Percentiles rank a stretch among this genome's conserved stretches.
Conservation (phyloP, 768 basidiomycete genomes). For the Lactarius hengduanensis region DNA sequence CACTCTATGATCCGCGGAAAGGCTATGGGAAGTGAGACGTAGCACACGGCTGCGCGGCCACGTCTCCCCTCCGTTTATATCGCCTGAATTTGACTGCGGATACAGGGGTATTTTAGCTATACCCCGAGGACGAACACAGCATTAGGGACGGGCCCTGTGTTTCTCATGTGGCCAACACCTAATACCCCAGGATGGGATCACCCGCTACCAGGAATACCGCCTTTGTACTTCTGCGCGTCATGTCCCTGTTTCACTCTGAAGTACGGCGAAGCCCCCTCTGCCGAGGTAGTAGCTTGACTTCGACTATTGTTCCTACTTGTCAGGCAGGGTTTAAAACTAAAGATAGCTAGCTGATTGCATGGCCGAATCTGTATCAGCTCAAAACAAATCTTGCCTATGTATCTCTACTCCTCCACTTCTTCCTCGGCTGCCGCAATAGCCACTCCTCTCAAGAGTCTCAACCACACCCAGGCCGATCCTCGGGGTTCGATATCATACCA, state of each 20-base stretch:
- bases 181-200: neutral
- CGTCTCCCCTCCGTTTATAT: slow-evolving; percentile 3
- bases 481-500: slow-evolving; percentile 84
- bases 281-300: neutral
- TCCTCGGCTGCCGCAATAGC: slow-evolving; percentile 14
- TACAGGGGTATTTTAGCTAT: neutral
- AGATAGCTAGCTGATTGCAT: neutral
- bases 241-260: neutral
- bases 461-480: slow-evolving; percentile 67
- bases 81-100: neutral
- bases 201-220: neutral
- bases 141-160: no score
- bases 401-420: slow-evolving; percentile 13
- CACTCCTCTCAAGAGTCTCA: slow-evolving; percentile 54
- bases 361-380: neutral
- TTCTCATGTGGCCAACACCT: neutral
- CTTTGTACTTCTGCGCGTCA: neutral
- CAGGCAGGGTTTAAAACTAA: neutral
- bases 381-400: neutral
- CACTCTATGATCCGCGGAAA: neutral
- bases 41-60: neutral
- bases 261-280: neutral
- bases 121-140: no score
- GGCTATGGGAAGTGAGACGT: neutral
- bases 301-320: neutral